Percentiles rank a stretch among this genome's conserved stretches.
Conservation (phyloP, 768 basidiomycete genomes). For the Mycena pura region DNA sequence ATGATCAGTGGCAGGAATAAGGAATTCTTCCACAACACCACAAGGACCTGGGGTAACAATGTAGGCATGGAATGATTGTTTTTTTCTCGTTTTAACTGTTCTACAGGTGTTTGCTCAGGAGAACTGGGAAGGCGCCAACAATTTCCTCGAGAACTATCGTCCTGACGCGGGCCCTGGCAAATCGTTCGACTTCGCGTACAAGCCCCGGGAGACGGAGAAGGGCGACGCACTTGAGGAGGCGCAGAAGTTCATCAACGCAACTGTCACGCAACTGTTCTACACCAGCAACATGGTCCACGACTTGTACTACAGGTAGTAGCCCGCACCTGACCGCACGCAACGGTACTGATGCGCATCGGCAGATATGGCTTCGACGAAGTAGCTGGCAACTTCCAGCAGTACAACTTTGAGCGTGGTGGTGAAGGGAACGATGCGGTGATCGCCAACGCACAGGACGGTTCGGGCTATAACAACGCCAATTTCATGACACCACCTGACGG, state of each 20-base stretch:
- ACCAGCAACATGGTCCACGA: slow-evolving; percentile 84
- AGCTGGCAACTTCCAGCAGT: slow-evolving; percentile 96
- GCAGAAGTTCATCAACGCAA: slow-evolving; percentile 83
- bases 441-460: slow-evolving; percentile 94
- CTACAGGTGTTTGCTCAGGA: slow-evolving; percentile 87
- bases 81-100: background rate
- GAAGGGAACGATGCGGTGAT: slow-evolving; percentile 89
- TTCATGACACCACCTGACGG: slow-evolving; percentile 89
- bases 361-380: slow-evolving; percentile 92
- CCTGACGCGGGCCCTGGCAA: slow-evolving; percentile 66
- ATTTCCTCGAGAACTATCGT: slow-evolving; percentile 76
- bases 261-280: slow-evolving; percentile 90
- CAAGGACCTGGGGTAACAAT: slow-evolving; percentile 89
- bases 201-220: slow-evolving; percentile 63
- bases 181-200: slow-evolving; percentile 77
- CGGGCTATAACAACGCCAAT: slow-evolving; percentile 92
- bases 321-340: background rate
- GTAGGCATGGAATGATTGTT: slow-evolving; percentile 40
- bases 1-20: slow-evolving; percentile 38
- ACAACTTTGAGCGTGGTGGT: slow-evolving; percentile 94
- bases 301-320: slow-evolving; percentile 70
- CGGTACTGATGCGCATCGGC: background rate
- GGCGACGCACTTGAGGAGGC: slow-evolving; percentile 73
- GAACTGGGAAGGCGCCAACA: slow-evolving; percentile 81
- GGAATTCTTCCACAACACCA: slow-evolving; percentile 64